Base-by-base conservation (phyloP, 345 rosid species). In the Hibiscus trionum region DNA sequence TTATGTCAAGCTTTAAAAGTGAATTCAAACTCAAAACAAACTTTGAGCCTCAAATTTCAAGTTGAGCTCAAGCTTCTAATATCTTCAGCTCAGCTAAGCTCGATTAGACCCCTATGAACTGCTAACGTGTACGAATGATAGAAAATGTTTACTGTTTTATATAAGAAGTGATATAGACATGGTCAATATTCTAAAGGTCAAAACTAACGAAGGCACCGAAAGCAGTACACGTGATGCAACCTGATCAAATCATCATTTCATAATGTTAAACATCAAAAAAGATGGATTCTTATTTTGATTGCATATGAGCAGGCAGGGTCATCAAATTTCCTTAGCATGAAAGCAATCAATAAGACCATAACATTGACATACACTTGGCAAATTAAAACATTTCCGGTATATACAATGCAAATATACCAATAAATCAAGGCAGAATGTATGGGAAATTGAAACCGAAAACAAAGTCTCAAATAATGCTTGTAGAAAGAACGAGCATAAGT, bases 41-140 rank as follows among this genome's bases (percentile, higher is more conserved):
- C 56, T n/a, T 80, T 85, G 17, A 89, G 83, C 24, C 82, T 80
- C 19, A 17, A 52, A 52, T 52, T 15, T 52, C 56, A 52, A 52
- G 7, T 16, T 52, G 21, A 16, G 11, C 19, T 52, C 21, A 16
- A 52, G 56, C 10, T 52, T 52, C 56, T 52, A 5, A 16, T 3
- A 52, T 52, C 56, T 52, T 14, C 19, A 16, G 21, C 56, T 16
- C 21, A 52, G 21, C 9, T 52, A 16, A 7, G 56, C 19, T 52
- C 21, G 8, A 52, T 52, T 52, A 16, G 8, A 52, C 46, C 46
- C 46, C 46, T 42, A 42, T 42, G 46, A 42, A 42, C 46, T 42
- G 12, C 46, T 42, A 42, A 42, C 46, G 0, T 2, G 46, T 8
- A 42, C 12, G 0, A 42, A 42, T 42, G 46, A 42, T 42, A 4